phyloP scores from a whole-genome alignment of 1,284 basidiomycete genomes.

The Uromyces viciae-fabae region DNA sequence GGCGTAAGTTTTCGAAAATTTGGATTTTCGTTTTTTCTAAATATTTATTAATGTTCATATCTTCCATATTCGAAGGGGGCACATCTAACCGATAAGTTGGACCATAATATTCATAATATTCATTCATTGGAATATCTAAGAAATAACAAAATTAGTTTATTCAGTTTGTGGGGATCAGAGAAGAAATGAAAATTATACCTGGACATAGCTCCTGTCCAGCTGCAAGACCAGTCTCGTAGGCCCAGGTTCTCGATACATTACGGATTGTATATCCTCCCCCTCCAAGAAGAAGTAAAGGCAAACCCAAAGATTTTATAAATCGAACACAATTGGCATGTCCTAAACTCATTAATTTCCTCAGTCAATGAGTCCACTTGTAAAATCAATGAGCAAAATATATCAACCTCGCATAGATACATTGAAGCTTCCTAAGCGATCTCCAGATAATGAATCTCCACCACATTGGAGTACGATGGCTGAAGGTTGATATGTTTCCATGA shows the following conservation, averaged over 20 bases:
- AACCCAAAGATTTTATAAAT: constrained; percentile 93
- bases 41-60: constrained; percentile 88
- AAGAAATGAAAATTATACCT: constrained; percentile 59
- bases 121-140: constrained; percentile 86
- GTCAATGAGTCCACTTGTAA: not conserved
- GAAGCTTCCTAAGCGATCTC: constrained; percentile 91
- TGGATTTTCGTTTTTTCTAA: constrained; percentile 87
- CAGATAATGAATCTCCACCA: constrained; percentile 95
- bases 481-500: constrained; percentile 94
- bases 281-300: constrained; percentile 85
- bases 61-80: constrained; percentile 88
- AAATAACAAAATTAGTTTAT: not conserved
- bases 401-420: constrained; percentile 93
- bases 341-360: constrained; percentile 22
- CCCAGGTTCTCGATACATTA: constrained; percentile 95
- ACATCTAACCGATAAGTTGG: constrained; percentile 98
- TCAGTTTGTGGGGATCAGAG: not conserved
- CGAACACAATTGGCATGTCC: constrained; percentile 95
- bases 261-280: constrained; percentile 99
- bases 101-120: constrained; percentile 99
- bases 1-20: constrained; percentile 82
- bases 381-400: constrained; percentile 45
- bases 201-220: constrained; percentile 87
- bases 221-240: constrained; percentile 93
- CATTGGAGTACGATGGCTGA: constrained; percentile 96